A percentile compares a stretch with the other conserved stretches of the same genome.
phyloP scores from a whole-genome alignment of 495 filamentous ascomycete genomes.

The Lasiosphaeris hirsuta region DNA sequence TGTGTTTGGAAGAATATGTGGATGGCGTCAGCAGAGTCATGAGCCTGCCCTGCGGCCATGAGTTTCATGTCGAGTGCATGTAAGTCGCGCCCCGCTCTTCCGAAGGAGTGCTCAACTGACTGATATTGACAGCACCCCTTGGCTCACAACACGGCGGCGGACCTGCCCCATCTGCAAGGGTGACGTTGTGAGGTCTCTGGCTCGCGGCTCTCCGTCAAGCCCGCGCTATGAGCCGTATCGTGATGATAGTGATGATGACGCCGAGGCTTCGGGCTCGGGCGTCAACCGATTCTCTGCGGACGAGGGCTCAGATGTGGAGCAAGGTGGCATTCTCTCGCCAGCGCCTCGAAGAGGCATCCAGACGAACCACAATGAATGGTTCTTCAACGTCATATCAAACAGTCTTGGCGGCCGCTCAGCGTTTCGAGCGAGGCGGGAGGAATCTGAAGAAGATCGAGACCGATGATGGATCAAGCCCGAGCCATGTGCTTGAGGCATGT shows the following conservation, averaged over 20 bases:
- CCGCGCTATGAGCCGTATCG: conserved; percentile 48
- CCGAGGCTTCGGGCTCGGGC: conserved; percentile 16
- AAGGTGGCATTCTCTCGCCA: conserved; percentile 21
- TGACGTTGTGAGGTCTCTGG: conserved; percentile 73
- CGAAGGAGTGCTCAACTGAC: conserved; percentile 1
- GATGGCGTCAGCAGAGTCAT: conserved; percentile 94
- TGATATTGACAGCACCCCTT: conserved; percentile 75
- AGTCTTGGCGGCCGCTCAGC: background rate
- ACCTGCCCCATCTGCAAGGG: conserved; percentile 98
- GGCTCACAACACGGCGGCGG: conserved; percentile 88
- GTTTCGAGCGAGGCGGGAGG: background rate
- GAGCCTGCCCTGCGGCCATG: conserved; percentile 97
- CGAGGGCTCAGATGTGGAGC: conserved; percentile 27
- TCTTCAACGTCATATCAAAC: background rate
- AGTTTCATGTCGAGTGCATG: conserved; percentile 99
- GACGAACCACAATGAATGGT: background rate
- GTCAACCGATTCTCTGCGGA: conserved; percentile 11
- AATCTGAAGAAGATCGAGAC: background rate
- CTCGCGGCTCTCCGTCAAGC: conserved; percentile 42
- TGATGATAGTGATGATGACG: conserved; percentile 49
- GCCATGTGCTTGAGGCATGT: background rate
- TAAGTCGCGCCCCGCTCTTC: conserved; percentile 51
- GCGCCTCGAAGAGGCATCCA: conserved; percentile 1
- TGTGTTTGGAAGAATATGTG: conserved; percentile 94
- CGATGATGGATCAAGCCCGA: background rate